Base-by-base conservation (phyloP, 2,329 filamentous ascomycete species). In the Penicillium crustosum region DNA sequence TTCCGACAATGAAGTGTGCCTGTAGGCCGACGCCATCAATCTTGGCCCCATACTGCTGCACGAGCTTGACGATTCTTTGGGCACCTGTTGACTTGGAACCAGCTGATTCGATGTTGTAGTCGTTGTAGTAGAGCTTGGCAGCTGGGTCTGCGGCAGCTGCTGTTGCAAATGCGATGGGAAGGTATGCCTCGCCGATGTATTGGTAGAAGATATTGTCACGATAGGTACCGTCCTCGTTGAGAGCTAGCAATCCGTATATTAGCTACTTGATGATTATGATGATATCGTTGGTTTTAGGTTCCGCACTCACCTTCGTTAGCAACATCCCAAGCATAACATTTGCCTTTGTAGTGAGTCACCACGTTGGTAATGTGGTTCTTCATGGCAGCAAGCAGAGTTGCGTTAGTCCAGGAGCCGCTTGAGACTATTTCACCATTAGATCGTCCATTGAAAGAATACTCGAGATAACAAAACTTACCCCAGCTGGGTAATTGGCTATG, bases 121-220 rank as follows among this genome's bases (percentile, higher is more conserved):
- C 73, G 64, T 79, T 79, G 62, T 77, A 77, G 66, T 77, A 78
- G 47, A 81, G 73, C 49, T 80, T 78, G 17, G 68, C 72, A 23
- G 66, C 60, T 3, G 88, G 86, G 71, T 91, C 89, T 27, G 87
- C 88, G 10, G 79, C 80, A 4, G 72, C 71, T 19, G 77, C 77
- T 2, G 78, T 73, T 19, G 73, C 75, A 60, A 79, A 81, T 0
- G 78, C 78, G 21, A 81, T 79, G 21, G 76, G 77, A 15, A 81
- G 67, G 60, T 75, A 81, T 6, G 75, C 75, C 43, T 75, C 72
- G 47, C 79, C 79, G 49, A 81, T 79, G 41, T 69, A 73, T 43
- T 73, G 57, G 59, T 74, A 75, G 66, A 75, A 81, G 43, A 80
- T 63, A 50, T 63, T 77, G 13, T 69, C 51, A 49, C 78, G 75